Conservation (phyloP, 2,329 filamentous ascomycete species). For the Trichoderma cornu-damae region DNA sequence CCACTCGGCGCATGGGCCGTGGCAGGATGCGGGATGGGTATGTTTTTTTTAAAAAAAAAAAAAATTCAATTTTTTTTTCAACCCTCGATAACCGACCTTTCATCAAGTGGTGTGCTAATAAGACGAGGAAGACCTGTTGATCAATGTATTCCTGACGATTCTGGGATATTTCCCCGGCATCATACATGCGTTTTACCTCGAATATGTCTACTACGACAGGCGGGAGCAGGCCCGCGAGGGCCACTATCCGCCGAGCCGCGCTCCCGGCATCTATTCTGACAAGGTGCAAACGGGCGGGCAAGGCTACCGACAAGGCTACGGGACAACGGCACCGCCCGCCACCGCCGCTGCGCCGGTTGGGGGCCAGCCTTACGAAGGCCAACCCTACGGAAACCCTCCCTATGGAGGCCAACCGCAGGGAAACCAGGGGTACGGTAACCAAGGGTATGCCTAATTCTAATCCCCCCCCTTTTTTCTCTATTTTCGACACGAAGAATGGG, state of each 20-base stretch:
- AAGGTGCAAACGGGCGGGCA: constrained; percentile 68
- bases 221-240: constrained; percentile 58
- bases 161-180: constrained; percentile 73
- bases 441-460: neutral
- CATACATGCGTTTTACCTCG: constrained; percentile 73
- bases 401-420: neutral
- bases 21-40: constrained; percentile 57
- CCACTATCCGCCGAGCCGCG: constrained; percentile 46
- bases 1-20: constrained; percentile 60
- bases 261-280: constrained; percentile 67
- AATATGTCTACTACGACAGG: constrained; percentile 78
- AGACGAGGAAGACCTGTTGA: constrained; percentile 48
- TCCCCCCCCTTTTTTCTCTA: too few species aligned
- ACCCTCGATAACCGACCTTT: too few species aligned
- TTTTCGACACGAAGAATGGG: too few species aligned
- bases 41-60: too few species aligned
- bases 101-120: constrained; percentile 19
- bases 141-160: constrained; percentile 63
- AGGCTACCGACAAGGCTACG: constrained; percentile 38
- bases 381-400: neutral
- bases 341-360: neutral
- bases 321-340: constrained; percentile 40
- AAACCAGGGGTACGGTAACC: neutral
- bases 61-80: too few species aligned
- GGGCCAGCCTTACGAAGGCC: neutral